phyloP scores from a whole-genome alignment of 139 green algal species.

The Coccomyxa sp. region DNA sequence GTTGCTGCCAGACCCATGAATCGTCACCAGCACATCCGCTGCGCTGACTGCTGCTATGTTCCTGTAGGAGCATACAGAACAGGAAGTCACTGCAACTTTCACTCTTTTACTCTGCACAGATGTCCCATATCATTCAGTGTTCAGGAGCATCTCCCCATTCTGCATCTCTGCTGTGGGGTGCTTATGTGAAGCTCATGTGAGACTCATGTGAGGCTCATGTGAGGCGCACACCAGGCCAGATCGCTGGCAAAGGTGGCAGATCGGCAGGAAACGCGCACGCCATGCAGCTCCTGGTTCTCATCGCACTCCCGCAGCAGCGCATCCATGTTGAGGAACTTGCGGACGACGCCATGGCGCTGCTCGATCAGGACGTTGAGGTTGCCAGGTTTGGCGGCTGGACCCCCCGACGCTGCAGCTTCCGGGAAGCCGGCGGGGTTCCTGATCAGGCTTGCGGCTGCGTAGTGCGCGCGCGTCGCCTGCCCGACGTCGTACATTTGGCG shows the following conservation, averaged over 20 bases:
- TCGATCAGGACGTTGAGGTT: background rate
- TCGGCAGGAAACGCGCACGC: no score
- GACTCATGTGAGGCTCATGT: no score
- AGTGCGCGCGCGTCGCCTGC: background rate
- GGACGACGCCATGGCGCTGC: background rate
- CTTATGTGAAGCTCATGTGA: no score
- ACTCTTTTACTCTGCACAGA: no score
- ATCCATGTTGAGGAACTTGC: background rate
- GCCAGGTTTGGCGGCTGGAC: background rate
- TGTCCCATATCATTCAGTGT: no score
- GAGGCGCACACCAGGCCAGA: no score
- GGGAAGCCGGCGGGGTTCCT: background rate
- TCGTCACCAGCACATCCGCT: background rate
- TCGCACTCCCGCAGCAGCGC: background rate
- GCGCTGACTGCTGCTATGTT: background rate
- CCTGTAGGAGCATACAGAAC: background rate
- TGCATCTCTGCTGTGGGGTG: no score
- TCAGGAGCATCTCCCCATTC: no score
- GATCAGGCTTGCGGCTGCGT: background rate
- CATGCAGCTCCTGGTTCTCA: background rate
- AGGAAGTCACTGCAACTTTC: no score
- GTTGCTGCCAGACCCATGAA: background rate
- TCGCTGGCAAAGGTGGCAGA: no score
- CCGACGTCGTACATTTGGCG: background rate
- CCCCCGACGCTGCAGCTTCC: background rate